phyloP scores from a whole-genome alignment of 352 stramenopile genomes.

The Peronospora belbahrii region DNA sequence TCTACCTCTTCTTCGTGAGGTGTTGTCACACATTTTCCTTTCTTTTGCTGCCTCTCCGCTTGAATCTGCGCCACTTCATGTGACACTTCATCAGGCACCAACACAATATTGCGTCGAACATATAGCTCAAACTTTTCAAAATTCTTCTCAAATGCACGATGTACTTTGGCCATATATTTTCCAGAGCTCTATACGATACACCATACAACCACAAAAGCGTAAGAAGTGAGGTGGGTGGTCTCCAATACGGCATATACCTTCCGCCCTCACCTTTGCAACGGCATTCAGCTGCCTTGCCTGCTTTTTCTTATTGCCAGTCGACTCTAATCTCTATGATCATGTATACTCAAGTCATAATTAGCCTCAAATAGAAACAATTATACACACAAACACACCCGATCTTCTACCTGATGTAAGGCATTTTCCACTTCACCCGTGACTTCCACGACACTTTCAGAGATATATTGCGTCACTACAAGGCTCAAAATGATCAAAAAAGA shows the following conservation, averaged over 20 bases:
- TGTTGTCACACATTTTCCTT: not conserved
- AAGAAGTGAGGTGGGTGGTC: too few relatives aligned
- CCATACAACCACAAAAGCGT: constrained; percentile 1
- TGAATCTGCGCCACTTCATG: constrained; percentile 40
- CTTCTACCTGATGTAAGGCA: constrained; percentile 47
- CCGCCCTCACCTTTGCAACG: constrained; percentile 56
- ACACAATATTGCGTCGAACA: constrained; percentile 66
- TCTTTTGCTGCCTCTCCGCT: constrained; percentile 17
- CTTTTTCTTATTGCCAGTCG: constrained; percentile 49
- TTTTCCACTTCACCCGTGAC: constrained; percentile 65
- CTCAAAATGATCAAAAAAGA: not conserved
- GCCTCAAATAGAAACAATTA: not conserved
- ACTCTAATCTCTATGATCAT: constrained; percentile 27
- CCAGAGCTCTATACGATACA: constrained; percentile 38
- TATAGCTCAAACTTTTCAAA: constrained; percentile 84
- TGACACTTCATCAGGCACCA: constrained; percentile 35
- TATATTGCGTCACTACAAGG: constrained; percentile 32
- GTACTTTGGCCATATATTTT: constrained; percentile 56
- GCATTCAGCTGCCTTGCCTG: constrained; percentile 51
- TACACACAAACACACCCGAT: not conserved
- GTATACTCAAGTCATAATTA: not conserved
- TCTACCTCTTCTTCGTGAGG: constrained; percentile 13
- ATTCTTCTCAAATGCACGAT: constrained; percentile 65
- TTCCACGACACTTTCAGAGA: constrained; percentile 40
- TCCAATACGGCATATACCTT: too few relatives aligned